A percentile compares a stretch with the other conserved stretches of the same genome.
phyloP scores from a whole-genome alignment of 2,329 filamentous ascomycete genomes.

The Monilinia polystroma region DNA sequence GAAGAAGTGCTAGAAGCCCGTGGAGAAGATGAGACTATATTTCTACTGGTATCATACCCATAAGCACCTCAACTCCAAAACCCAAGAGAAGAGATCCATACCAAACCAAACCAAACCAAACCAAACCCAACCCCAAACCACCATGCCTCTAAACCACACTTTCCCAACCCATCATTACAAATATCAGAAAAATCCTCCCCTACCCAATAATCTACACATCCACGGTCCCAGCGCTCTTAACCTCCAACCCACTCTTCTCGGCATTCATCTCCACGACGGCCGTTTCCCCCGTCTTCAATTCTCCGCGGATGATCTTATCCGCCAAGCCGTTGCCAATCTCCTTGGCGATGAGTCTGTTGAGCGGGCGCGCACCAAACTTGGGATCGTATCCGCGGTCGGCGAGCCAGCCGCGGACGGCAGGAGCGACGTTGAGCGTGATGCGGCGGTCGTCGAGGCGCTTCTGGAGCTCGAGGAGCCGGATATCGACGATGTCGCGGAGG shows the following conservation, averaged over 20 bases:
- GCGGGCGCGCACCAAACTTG: constrained; percentile 82
- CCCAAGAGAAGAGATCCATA: constrained; percentile 18
- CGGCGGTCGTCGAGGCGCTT: constrained; percentile 78
- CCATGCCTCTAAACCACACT: constrained; percentile 13
- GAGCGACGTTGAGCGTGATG: constrained; percentile 70
- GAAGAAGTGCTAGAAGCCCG: not conserved
- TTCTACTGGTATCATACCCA: constrained; percentile 1
- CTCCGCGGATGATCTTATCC: constrained; percentile 85
- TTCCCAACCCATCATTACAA: constrained; percentile 1
- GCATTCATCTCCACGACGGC: constrained; percentile 69
- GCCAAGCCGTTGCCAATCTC: constrained; percentile 87
- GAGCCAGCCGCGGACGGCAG: constrained; percentile 79
- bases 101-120: not conserved
- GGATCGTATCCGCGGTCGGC: constrained; percentile 89
- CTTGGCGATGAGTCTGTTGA: constrained; percentile 87
- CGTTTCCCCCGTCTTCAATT: constrained; percentile 71
- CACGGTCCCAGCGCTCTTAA: constrained; percentile 39
- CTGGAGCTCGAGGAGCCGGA: constrained; percentile 83
- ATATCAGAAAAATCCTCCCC: not conserved
- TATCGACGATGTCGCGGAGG: constrained; percentile 89
- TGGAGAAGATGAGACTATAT: not conserved
- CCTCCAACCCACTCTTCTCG: constrained; percentile 57
- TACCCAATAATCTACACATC: not conserved
- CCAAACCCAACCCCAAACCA: not conserved
- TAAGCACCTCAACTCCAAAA: not conserved